Conservation (phyloP, 2,329 filamentous ascomycete species). For the Trichoderma aggressivum region DNA sequence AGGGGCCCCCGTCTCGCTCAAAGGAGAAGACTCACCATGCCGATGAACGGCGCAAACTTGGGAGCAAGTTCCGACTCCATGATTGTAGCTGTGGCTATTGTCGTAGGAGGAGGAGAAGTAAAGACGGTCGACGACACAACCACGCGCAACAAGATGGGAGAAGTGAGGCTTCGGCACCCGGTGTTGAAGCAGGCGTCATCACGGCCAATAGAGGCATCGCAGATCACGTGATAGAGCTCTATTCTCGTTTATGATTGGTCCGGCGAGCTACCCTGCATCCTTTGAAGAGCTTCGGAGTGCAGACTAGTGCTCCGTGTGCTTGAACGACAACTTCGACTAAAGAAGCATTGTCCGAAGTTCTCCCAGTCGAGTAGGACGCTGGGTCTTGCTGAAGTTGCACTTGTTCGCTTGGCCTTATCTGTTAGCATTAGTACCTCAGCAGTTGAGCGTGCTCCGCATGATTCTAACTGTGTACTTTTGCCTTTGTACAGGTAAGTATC, state of each 20-base stretch:
- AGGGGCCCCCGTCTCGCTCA: slow-evolving; percentile 19
- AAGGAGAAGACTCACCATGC: slow-evolving; percentile 63
- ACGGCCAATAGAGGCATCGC: slow-evolving; percentile 8
- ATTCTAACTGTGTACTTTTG: neutral
- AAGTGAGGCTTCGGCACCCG: slow-evolving; percentile 12
- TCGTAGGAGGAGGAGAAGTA: neutral
- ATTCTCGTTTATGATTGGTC: slow-evolving; percentile 1
- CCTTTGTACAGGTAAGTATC: too few species aligned
- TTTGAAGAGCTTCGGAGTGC: slow-evolving; percentile 11
- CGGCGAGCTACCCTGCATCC: neutral
- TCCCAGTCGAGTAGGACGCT: neutral
- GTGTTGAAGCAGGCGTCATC: slow-evolving; percentile 17
- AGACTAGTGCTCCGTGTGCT: slow-evolving; percentile 5
- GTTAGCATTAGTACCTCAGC: neutral
- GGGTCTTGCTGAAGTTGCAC: neutral
- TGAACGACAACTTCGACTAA: neutral
- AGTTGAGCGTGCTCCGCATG: neutral
- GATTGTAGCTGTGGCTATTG: slow-evolving; percentile 28
- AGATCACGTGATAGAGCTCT: neutral
- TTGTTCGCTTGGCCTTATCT: neutral
- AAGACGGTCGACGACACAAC: neutral
- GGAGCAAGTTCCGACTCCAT: slow-evolving; percentile 65
- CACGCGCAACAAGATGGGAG: slow-evolving; percentile 11
- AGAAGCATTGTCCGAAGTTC: neutral
- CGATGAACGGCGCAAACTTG: slow-evolving; percentile 83